A percentile compares a stretch with the other conserved stretches of the same genome.
Evolutionary conservation across 2,329 filamentous ascomycete genomes (phyloP).

Genomic region (Cercospora sesami): DNA sequence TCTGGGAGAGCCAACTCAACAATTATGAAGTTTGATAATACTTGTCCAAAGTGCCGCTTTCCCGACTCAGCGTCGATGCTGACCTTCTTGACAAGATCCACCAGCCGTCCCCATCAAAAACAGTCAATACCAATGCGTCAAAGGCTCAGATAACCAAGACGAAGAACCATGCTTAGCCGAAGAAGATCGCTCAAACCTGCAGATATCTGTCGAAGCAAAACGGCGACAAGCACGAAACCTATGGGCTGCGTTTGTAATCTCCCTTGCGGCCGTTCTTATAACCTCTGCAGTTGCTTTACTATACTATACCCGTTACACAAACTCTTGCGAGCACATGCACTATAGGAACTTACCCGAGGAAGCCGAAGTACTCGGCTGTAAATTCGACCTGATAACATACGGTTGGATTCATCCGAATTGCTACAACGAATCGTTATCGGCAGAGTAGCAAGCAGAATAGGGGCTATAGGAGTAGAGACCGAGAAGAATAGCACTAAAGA

Average conservation of each 20-base stretch:
- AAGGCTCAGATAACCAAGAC: not conserved
- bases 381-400: not conserved
- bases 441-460: not conserved
- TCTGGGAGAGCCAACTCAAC: not conserved
- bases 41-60: not conserved
- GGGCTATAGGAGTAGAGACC: not conserved
- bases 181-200: not conserved
- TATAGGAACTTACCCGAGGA: not conserved
- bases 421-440: not conserved
- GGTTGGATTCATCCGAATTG: not conserved
- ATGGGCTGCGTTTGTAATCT: not conserved
- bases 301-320: not conserved
- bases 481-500: not conserved
- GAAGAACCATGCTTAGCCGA: not conserved
- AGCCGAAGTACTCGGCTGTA: not conserved
- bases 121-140: not conserved
- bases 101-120: not conserved
- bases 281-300: not conserved
- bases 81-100: not conserved
- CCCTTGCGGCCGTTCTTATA: not conserved
- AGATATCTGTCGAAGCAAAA: not conserved
- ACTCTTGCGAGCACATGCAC: not conserved
- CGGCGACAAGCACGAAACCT: not conserved
- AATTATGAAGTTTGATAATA: not conserved
- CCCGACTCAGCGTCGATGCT: not conserved